Evolutionary conservation across 257 asterid genomes (phyloP).

Genomic region (Capsicum baccatum): DNA sequence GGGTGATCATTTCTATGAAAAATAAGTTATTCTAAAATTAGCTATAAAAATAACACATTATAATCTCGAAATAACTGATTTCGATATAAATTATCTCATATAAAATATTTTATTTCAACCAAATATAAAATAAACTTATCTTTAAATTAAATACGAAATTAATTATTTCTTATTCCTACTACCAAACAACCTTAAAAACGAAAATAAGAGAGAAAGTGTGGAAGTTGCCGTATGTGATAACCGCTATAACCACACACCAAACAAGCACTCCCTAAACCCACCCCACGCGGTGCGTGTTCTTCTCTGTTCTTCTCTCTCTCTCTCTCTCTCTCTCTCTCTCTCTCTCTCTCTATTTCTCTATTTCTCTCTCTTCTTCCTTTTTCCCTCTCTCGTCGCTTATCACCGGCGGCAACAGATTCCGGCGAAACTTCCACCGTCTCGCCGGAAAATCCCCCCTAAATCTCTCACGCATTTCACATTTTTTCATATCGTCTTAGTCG

Average conservation of each 20-base stretch:
- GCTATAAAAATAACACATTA: too few species aligned
- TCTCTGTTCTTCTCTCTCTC: conserved; percentile 23
- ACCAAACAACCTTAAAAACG: neutral
- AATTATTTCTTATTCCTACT: too few species aligned
- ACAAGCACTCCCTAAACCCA: conserved; percentile 23
- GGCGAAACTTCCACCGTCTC: conserved; percentile 31
- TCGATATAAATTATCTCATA: too few species aligned
- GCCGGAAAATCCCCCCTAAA: conserved; percentile 26
- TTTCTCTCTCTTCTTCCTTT: neutral
- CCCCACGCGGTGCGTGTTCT: conserved; percentile 32
- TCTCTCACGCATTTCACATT: conserved; percentile 35
- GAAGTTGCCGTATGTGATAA: conserved; percentile 28
- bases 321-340: conserved; percentile 18
- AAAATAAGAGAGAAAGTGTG: neutral
- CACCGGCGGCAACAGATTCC: conserved; percentile 42
- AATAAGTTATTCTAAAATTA: too few species aligned
- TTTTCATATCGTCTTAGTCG: neutral
- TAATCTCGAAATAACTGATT: too few species aligned
- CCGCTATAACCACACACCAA: conserved; percentile 30
- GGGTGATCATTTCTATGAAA: too few species aligned
- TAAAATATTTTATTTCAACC: too few species aligned
- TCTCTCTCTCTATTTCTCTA: neutral
- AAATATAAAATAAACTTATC: too few species aligned
- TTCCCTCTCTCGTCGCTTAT: conserved; percentile 27
- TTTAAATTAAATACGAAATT: too few species aligned